phyloP scores from a whole-genome alignment of 2,329 filamentous ascomycete genomes.

The Fusarium pininemorale region DNA sequence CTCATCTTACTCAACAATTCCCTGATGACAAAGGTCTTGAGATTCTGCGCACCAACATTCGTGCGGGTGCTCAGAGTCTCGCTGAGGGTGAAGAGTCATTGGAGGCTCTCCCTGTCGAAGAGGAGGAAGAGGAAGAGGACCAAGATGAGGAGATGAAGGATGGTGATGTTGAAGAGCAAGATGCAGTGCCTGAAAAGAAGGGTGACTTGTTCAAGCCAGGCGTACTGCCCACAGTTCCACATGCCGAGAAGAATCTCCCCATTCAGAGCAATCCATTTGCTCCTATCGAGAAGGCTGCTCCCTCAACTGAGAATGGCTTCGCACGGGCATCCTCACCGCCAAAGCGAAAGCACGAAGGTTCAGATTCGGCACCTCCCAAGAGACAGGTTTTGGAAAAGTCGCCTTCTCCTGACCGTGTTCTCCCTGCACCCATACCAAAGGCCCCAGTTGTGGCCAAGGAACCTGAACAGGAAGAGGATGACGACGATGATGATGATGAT shows the following conservation, averaged over 20 bases:
- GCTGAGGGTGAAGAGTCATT: constrained; percentile 33
- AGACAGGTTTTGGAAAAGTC: constrained; percentile 52
- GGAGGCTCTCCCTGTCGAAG: constrained; percentile 38
- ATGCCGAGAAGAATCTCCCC: constrained; percentile 40
- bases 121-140: constrained; percentile 51
- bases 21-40: constrained; percentile 74
- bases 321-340: constrained; percentile 43
- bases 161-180: constrained; percentile 50
- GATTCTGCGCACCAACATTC: constrained; percentile 70
- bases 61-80: constrained; percentile 46
- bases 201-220: constrained; percentile 35
- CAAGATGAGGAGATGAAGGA: constrained; percentile 51
- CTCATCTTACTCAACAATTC: constrained; percentile 76
- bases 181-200: constrained; percentile 28
- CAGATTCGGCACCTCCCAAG: constrained; percentile 50
- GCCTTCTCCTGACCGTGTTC: constrained; percentile 29
- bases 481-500: constrained; percentile 58
- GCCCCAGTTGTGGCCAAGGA: constrained; percentile 35
- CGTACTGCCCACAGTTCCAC: constrained; percentile 25
- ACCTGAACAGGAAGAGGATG: constrained; percentile 40
- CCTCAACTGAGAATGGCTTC: constrained; percentile 10
- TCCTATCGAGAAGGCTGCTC: constrained; percentile 34
- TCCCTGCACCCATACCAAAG: constrained; percentile 23
- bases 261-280: constrained; percentile 51
- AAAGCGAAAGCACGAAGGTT: constrained; percentile 53